Evolutionary conservation across 225 moss, liverwort and hornwort species (phyloP), one percentile per base, ranked within the genome.

Genomic region (Physcomitrium patens): DNA sequence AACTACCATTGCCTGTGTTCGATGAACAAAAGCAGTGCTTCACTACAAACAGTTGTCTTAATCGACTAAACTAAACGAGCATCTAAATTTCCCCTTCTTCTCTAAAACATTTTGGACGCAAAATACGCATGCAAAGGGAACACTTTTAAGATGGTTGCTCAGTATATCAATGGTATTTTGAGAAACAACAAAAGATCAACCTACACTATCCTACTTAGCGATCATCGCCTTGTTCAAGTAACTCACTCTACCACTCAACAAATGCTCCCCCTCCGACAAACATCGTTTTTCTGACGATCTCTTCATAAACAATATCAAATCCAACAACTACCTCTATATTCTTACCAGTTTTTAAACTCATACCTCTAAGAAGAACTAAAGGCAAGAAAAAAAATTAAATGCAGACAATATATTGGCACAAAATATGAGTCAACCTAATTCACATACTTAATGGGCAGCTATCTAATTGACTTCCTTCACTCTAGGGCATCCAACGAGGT

Each of bases 11-110:
- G 45, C 44, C 65, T 17, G 0, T 15, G 48, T 49, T 27, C 50
- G 12, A 6, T 46, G 41, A 41, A 53, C 55, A 72, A 67, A 68
- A 37, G 48, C 24, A 55, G 52, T 22, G 55, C 67, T 12, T 61
- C 19, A 61, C 17, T 15, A 44, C 37, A 37, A 37, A 54, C 1
- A 42, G 18, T 16, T 11, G 10, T 41, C 16, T 11, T 28, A 20
- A 59, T 64, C 76, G 44, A 44, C 47, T 3, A 59, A 65, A 28
- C 13, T 45, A 28, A 17, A 28, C 31, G 27, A 64, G 8, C 16
- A 37, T 37, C 31, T 37, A 37, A 37, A 37, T 37, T 7, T 26
- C 6, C 26, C 63, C 48, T 4, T 55, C 14, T 22, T 13, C 41
- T 63, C 11, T 41, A 56, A 56, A 31, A 52, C 16, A 7, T 13